These are phyloP conservation scores for Cyclotella atomus DNA, from an alignment of 108 stramenopile genomes.

Conservation along the genomic window DNA sequence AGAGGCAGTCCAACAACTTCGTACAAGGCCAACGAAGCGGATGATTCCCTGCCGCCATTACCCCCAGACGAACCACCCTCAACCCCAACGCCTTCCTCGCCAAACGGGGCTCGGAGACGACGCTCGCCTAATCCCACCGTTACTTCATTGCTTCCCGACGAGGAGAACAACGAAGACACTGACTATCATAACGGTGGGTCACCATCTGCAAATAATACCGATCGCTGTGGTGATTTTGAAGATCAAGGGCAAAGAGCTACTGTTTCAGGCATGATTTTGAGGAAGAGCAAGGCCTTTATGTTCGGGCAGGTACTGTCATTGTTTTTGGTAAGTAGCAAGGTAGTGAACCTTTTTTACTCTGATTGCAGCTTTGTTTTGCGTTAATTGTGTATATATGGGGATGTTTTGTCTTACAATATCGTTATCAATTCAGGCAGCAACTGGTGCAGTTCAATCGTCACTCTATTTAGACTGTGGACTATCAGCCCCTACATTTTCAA, in stretches of 20 bases:
- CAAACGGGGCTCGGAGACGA: not conserved
- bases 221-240: not conserved
- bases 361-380: no score
- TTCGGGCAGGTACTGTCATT: constrained; percentile 42
- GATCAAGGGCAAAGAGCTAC: constrained; percentile 7
- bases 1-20: not conserved
- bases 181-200: not conserved
- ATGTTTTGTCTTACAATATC: no score
- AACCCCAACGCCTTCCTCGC: not conserved
- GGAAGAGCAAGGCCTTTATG: constrained; percentile 33
- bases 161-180: not conserved
- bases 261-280: constrained; percentile 18
- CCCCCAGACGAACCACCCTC: constrained; percentile 3
- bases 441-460: constrained; percentile 57
- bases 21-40: not conserved
- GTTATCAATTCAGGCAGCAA: no score
- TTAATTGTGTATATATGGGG: no score
- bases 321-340: constrained; percentile 40
- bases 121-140: constrained; percentile 1
- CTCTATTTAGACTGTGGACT: constrained; percentile 62
- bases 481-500: constrained; percentile 72
- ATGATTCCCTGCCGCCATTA: not conserved
- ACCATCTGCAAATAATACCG: not conserved
- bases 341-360: no score
- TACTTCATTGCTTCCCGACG: constrained; percentile 2